Percentiles rank a stretch among this genome's conserved stretches.
These are phyloP conservation scores for Phaeosphaeria sp. DNA, from an alignment of 2,329 filamentous ascomycete genomes.

Conservation along the genomic window DNA sequence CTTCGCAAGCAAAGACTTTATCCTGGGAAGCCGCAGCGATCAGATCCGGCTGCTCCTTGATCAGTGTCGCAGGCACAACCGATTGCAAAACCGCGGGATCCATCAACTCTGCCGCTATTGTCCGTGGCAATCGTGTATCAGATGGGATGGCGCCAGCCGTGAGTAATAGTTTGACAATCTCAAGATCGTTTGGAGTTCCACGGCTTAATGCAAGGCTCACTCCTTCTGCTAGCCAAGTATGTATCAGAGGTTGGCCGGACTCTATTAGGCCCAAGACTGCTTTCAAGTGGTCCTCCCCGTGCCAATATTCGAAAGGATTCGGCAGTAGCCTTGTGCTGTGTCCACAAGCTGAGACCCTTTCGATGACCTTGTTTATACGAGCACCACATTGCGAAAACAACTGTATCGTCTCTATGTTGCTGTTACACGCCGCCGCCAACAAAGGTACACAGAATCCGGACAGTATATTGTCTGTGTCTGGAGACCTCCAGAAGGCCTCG, in stretches of 20 bases:
- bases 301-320: not conserved
- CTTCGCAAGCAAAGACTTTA: not conserved
- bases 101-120: not conserved
- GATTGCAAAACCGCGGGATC: not conserved
- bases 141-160: not conserved
- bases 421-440: not conserved
- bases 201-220: no score
- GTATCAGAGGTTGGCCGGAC: no score
- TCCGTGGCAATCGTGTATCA: no score
- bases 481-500: not conserved
- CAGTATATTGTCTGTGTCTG: not conserved
- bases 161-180: not conserved
- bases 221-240: no score
- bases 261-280: not conserved
- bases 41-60: not conserved
- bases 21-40: not conserved
- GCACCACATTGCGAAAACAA: not conserved
- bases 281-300: not conserved
- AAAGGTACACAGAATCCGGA: not conserved
- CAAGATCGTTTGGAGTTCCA: not conserved
- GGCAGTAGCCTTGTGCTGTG: not conserved
- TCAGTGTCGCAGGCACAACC: not conserved
- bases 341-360: not conserved
- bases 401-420: not conserved
- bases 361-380: not conserved